Base-by-base conservation (phyloP, 179 eudicot genomes). In the Pouteria campechiana region DNA sequence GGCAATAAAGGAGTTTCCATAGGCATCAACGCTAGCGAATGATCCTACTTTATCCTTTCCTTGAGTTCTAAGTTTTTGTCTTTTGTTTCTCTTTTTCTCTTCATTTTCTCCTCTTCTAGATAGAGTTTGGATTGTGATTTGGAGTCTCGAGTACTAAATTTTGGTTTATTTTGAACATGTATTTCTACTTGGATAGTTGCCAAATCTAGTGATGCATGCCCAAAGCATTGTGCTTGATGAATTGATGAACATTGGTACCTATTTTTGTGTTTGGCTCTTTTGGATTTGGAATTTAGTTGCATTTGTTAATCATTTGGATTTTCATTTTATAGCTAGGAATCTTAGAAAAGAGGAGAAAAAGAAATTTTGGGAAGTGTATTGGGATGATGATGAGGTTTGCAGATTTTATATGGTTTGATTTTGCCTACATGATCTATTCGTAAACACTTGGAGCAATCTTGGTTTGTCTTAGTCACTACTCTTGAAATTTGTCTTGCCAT, bases 181-280 rank as follows among this genome's bases (percentile, higher is more conserved):
- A n/a, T n/a, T n/a, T n/a, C n/a, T n/a, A n/a, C n/a, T n/a, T n/a
- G n/a, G n/a, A n/a, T n/a, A n/a, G n/a, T n/a, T n/a, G n/a, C n/a
- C n/a, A n/a, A n/a, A n/a, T n/a, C n/a, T 53, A 50, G 36, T 59
- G 52, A 90, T 90, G 98, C 95, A 90, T 48, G 98, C 98, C 12
- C 98, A 90, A 59, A 69, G 98, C 63, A 95, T 95, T 66, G 75
- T 90, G 55, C 87, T 90, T 30, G 98, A 90, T 37, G 98, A 86
- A 76, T 93, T 90, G 47, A 86, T 90, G 95, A 95, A 95, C 35
- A 47, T 95, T 73, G 97, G 97, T 85, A 55, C 17, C n/a, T n/a
- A n/a, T n/a, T n/a, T n/a, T n/a, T n/a, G n/a, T n/a, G n/a, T n/a
- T 6, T 32, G 5, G 15, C 37, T 17, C 2, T 20, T 9, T 3